Conservation (phyloP, 2,329 filamentous ascomycete genomes). For the Xylariomycetidae sp. region DNA sequence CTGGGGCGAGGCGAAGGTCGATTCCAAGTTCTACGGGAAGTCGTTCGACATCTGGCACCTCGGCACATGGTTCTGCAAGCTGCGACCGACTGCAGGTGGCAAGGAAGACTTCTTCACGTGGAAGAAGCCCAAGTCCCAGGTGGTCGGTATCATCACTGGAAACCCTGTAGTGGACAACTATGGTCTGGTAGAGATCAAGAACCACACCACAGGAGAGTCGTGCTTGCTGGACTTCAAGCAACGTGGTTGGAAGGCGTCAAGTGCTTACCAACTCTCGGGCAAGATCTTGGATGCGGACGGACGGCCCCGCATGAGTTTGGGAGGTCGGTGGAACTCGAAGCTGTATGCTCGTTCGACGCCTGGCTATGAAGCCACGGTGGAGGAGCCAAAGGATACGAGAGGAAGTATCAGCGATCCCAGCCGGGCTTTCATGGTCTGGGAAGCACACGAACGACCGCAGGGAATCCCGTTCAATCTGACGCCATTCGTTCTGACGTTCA, state of each 20-base stretch:
- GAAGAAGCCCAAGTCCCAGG: constrained; percentile 97
- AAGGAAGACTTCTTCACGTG: constrained; percentile 90
- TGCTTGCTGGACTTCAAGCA: constrained; percentile 88
- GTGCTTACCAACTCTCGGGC: constrained; percentile 81
- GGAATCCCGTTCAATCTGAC: constrained; percentile 96
- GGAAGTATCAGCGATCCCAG: constrained; percentile 58
- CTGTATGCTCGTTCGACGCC: constrained; percentile 91
- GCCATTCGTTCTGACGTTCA: constrained; percentile 90
- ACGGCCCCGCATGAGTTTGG: constrained; percentile 81
- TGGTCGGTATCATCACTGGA: constrained; percentile 97
- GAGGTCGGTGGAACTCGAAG: constrained; percentile 95
- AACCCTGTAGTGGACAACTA: constrained; percentile 98
- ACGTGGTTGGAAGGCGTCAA: constrained; percentile 90
- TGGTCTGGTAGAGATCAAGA: constrained; percentile 93
- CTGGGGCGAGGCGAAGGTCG: constrained; percentile 91
- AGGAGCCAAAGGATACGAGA: constrained; percentile 46
- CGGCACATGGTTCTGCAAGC: constrained; percentile 90
- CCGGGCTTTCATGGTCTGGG: constrained; percentile 87
- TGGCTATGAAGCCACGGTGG: constrained; percentile 73
- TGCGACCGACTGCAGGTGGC: constrained; percentile 69
- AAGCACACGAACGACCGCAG: constrained; percentile 72
- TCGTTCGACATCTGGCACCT: constrained; percentile 96
- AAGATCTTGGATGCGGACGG: constrained; percentile 76
- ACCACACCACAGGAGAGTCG: constrained; percentile 92
- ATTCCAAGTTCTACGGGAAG: constrained; percentile 95